phyloP scores from a whole-genome alignment of 1,284 basidiomycete species.

The Meripilus lineatus region DNA sequence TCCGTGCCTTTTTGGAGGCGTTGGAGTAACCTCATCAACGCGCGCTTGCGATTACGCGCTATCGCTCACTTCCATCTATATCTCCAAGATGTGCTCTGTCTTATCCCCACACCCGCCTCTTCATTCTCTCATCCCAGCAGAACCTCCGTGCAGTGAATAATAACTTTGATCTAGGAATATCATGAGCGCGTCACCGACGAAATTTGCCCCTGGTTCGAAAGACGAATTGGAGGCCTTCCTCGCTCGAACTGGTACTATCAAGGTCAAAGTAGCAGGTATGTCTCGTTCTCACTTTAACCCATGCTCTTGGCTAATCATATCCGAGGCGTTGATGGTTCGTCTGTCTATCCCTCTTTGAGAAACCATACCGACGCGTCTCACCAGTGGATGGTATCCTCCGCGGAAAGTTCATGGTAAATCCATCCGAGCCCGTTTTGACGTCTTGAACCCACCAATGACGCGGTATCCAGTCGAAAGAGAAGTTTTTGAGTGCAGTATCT shows the following conservation, averaged over 20 bases:
- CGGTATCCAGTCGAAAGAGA: conserved; percentile 69
- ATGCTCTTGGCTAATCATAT: no score
- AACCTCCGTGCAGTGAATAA: not conserved
- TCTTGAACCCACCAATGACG: no score
- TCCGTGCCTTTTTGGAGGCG: no score
- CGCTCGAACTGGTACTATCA: conserved; percentile 63
- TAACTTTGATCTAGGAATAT: no score
- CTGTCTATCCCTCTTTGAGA: not conserved
- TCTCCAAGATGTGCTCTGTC: no score
- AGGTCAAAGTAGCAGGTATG: conserved; percentile 90
- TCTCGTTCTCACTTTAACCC: conserved; percentile 9
- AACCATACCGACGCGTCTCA: conserved; percentile 8
- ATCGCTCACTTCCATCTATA: no score
- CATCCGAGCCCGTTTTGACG: no score
- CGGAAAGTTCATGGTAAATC: conserved; percentile 85
- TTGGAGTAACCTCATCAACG: no score
- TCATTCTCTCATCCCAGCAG: not conserved
- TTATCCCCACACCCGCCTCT: not conserved
- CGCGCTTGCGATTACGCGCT: no score
- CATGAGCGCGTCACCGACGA: conserved; percentile 29
- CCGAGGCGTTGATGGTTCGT: conserved; percentile 63
- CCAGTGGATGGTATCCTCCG: conserved; percentile 89
- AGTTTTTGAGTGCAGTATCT: conserved; percentile 85
- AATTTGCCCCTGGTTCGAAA: conserved; percentile 48
- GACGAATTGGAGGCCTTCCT: conserved; percentile 58